Base-by-base conservation (phyloP, 441 rosid genomes). In the Arabidopsis lyrata region DNA sequence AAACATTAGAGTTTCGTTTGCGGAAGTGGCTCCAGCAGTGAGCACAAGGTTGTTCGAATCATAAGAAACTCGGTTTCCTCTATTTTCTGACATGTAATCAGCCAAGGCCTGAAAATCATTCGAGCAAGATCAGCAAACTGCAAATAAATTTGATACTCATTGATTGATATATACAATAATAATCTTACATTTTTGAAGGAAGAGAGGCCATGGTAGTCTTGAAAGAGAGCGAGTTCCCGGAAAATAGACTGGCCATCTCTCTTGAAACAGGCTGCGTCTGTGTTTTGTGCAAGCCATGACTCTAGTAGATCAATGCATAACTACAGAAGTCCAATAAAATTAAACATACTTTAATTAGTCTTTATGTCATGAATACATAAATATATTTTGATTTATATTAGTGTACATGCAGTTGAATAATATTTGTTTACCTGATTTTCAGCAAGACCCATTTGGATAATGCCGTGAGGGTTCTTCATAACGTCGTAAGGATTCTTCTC, bases 371-470 rank as follows among this genome's bases (percentile, higher is more conserved):
- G 48, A 13, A 11, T 34, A 47, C 59, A 59, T 15, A 22, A 5
- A 20, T 8, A 57, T 38, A 5, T 56, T 53, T 48, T 60, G 49
- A 61, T 7, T 53, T 16, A 82, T 29, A 29, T 88, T 38, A 27
- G 39, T 53, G 1, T 18, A 55, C 54, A 39, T 55, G 54, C 58
- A 24, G 2, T 15, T 70, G 47, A 59, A 18, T 38, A 15, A 52
- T 50, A 38, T 59, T 58, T 60, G 2, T 8, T 18, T 72, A 72
- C 76, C 76, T 63, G 96, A 81, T 93, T 93, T 78, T 93, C 98
- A 10, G 97, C 98, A 14, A 93, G 91, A 72, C 98, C 98, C 98
- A 93, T 91, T 75, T 92, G 98, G 60, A 92, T 89, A 63, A 92
- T 88, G 53, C 98, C 98, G 0, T 67, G 67, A 2, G 92, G 90